Base-by-base conservation (phyloP, 164 flowering plant species). In the Kalanchoe fedtschenkoi region DNA sequence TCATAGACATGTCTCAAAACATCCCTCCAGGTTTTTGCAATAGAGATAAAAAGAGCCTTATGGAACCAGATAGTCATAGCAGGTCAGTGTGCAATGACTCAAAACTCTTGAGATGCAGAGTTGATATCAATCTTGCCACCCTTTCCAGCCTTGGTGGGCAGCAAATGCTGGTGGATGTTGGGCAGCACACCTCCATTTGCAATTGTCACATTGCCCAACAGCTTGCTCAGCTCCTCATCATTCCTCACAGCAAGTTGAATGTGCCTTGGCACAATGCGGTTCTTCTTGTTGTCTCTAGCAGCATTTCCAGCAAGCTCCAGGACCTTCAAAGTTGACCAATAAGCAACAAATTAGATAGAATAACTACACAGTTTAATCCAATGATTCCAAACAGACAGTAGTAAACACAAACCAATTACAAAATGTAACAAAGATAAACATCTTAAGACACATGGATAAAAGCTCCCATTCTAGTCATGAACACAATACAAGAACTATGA, bases 271-370 rank as follows among this genome's bases (percentile, higher is more conserved):
- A 79, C 80, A 15, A 85, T 85, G 21, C 90, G 61, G 19, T 61
- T 82, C 83, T 85, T 85, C 78, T 82, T 85, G 79, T 82, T 81
- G 47, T 85, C 90, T 63, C 85, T 77, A 1, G 87, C 90, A 1
- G 85, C 89, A 53, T 82, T 84, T 10, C 87, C 90, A 34, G 90
- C 87, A 5, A 82, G 74, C 55, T 85, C 90, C 39, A 85, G 71
- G 29, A 85, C 86, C 89, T 84, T 41, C 22, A 58, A 22, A 63
- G 14, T 51, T 29, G 26, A 24, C 15, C 32, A 11, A 51, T 29
- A 51, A n/a, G 6, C 5, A 43, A n/a, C 5, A n/a, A 16, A n/a
- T 43, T 43, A 9, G 11, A 9, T 43, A 3, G 19, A 9, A 4
- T 7, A 47, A 22, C 4, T 15, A 47, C 0, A 22, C 13, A 6